Conservation (phyloP, 495 filamentous ascomycete genomes). For the Rhypophila decipiens region DNA sequence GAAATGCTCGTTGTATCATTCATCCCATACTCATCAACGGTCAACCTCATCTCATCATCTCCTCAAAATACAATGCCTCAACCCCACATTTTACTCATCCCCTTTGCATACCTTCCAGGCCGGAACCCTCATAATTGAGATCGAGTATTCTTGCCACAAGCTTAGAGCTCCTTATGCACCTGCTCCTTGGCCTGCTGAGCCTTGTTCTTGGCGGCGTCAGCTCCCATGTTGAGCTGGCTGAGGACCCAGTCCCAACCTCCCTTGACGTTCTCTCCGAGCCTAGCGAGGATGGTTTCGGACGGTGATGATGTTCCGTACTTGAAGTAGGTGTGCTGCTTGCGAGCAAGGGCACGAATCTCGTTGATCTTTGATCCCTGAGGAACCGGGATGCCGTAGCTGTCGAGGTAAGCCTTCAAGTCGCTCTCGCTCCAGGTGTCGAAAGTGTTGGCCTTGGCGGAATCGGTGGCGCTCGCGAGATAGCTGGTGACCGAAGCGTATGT, state of each 20-base stretch:
- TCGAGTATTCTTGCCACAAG: no score
- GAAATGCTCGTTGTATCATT: neutral
- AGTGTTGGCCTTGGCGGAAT: constrained; percentile 57
- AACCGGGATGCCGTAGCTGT: constrained; percentile 69
- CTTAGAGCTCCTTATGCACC: constrained; percentile 18
- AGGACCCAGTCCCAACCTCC: constrained; percentile 52
- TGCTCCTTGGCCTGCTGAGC: constrained; percentile 8
- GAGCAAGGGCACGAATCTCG: constrained; percentile 60
- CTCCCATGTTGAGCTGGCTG: constrained; percentile 53
- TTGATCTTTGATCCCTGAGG: constrained; percentile 65
- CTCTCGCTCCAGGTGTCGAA: constrained; percentile 77
- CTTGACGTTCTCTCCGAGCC: constrained; percentile 48
- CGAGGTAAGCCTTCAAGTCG: constrained; percentile 75
- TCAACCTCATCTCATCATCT: neutral
- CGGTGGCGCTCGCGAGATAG: constrained; percentile 62
- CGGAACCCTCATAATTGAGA: neutral
- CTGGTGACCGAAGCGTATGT: constrained; percentile 70
- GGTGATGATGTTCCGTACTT: constrained; percentile 67
- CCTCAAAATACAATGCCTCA: neutral
- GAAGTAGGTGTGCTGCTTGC: constrained; percentile 70
- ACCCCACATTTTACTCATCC: no score
- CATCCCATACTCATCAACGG: neutral
- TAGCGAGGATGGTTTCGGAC: constrained; percentile 57
- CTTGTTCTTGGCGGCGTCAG: constrained; percentile 40
- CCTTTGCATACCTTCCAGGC: neutral